phyloP scores from a whole-genome alignment of 139 green algal genomes.

The Tetradesmus lagerheimii region DNA sequence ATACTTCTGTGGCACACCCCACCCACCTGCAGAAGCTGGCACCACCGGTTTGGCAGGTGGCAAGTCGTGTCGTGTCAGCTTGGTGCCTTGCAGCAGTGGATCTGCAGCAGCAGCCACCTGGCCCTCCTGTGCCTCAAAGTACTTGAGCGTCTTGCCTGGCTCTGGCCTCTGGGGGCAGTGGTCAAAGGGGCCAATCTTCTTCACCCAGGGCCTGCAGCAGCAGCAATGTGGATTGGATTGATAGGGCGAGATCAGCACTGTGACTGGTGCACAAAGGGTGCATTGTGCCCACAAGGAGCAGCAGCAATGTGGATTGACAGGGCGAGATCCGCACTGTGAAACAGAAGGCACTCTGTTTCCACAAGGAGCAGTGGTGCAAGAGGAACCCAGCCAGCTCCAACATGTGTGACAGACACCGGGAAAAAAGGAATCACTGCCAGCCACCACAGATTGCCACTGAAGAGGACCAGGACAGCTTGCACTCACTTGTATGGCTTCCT shows the following conservation, averaged over 20 bases:
- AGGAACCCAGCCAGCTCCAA: too few species aligned
- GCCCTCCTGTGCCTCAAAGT: constrained; percentile 70
- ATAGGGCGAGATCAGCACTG: too few species aligned
- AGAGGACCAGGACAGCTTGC: neutral
- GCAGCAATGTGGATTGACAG: too few species aligned
- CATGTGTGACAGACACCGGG: too few species aligned
- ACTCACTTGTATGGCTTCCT: constrained; percentile 43
- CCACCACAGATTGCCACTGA: neutral
- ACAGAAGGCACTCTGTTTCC: too few species aligned
- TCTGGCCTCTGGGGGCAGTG: constrained; percentile 63
- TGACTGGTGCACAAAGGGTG: too few species aligned
- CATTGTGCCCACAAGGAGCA: too few species aligned
- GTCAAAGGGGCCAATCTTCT: constrained; percentile 64
- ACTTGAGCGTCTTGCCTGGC: constrained; percentile 49
- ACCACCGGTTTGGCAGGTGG: constrained; percentile 44
- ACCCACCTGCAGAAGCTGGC: constrained; percentile 33
- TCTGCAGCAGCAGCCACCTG: constrained; percentile 54
- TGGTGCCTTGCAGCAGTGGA: constrained; percentile 40
- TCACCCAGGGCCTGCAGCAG: constrained; percentile 31
- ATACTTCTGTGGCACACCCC: neutral
- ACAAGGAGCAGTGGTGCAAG: too few species aligned
- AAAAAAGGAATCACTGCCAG: too few species aligned
- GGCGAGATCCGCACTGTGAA: too few species aligned
- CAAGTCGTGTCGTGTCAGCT: constrained; percentile 47
- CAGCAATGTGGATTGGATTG: too few species aligned